A percentile compares a stretch with the other conserved stretches of the same genome.
Conservation (phyloP, 176 grass and related monocot genomes). For the Puccinellia tenuiflora region DNA sequence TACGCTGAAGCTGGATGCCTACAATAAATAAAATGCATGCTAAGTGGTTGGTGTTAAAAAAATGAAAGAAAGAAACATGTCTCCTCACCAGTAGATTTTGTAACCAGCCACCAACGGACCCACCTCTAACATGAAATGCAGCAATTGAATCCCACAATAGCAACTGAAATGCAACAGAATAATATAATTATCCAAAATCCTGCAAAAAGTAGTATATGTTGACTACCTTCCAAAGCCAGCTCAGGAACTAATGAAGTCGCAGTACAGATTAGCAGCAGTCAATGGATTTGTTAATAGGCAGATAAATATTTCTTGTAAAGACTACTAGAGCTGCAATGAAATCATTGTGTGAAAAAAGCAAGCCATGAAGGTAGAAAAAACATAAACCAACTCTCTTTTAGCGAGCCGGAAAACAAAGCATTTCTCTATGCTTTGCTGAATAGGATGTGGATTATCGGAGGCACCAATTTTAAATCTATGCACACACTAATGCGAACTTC, state of each 20-base stretch:
- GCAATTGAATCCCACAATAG: slow-evolving; percentile 54
- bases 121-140: slow-evolving; percentile 28
- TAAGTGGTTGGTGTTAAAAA: slow-evolving; percentile 19
- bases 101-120: slow-evolving; percentile 38
- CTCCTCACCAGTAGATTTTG: slow-evolving; percentile 50
- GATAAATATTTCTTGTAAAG: neutral
- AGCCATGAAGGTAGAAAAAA: neutral
- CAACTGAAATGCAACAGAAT: slow-evolving; percentile 45
- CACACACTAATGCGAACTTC: neutral
- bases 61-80: slow-evolving; percentile 19
- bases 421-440: neutral
- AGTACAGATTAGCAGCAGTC: slow-evolving; percentile 16
- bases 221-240: neutral
- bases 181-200: neutral
- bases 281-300: slow-evolving; percentile 5
- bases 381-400: neutral
- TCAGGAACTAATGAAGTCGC: slow-evolving; percentile 1
- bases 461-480: neutral
- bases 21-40: slow-evolving; percentile 9
- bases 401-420: neutral
- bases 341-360: neutral
- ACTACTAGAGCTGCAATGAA: slow-evolving; percentile 1
- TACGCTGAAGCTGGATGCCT: slow-evolving; percentile 53
- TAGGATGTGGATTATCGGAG: slow-evolving; percentile 8
- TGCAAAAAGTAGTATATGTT: neutral